Evolutionary conservation across 495 filamentous ascomycete genomes (phyloP), one percentile per base, ranked within the genome.

Genomic region (Penicillium waksmanii): DNA sequence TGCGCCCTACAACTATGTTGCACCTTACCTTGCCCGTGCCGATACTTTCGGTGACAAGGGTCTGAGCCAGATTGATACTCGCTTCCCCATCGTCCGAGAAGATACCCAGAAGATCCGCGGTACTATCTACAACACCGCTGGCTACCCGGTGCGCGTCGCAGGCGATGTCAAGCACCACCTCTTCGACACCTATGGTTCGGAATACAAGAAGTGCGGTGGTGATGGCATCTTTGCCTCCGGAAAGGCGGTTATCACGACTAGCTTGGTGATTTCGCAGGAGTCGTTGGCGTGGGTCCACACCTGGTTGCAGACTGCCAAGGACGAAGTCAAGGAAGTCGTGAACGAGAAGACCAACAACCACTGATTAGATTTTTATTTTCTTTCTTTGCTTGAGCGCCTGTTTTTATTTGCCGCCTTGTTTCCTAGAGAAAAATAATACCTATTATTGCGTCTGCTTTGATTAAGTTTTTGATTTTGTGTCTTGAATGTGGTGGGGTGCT

Each of bases 41-140:
- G 95, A 98, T 61, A 73, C 83, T 58, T 75, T 97, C 48, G 95
- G 90, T 65, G 87, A 93, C 75, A 76, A 81, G 65, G 84, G 89
- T 15, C 82, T 98, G 61, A 80, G 66, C 57, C 85, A 84, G 64
- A 84, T 97, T 62, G 95, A 98, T 58, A 69, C 80, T 53, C 85
- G 77, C 59, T 92, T 97, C 79, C 95, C 95, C 27, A 82, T 90
- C 66, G 85, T 98, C 65, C 96, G 92, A 80, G 89, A 96, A 73
- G 87, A 93, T 19, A 93, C 92, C 10, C 75, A 85, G 40, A 90
- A 90, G 71, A 82, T 98, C 56, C 84, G 86, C 70, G 80, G 75
- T 58, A 86, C 84, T 12, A 83, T 90, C 66, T 80, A 85, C 64
- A 77, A 84, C 60, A 73, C 83, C n/a, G 83, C 86, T 34, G 82